phyloP scores from a whole-genome alignment of 2,329 filamentous ascomycete species.

The Nemania sp. region DNA sequence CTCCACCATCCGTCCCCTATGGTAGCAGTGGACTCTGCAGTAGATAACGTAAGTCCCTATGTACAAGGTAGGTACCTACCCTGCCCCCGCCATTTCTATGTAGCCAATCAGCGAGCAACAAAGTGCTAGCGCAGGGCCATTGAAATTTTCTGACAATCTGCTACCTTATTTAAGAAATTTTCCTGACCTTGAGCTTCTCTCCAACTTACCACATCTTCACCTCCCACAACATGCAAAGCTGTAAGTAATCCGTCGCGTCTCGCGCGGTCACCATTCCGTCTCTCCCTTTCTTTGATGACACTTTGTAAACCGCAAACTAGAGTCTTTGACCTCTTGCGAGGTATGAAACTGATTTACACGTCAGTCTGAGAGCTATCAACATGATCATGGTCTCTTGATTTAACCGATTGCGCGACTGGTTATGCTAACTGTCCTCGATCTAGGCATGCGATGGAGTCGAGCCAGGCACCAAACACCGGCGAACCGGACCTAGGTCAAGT shows the following conservation, averaged over 20 bases:
- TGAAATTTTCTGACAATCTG: conserved; percentile 25
- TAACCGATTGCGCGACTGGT: conserved; percentile 8
- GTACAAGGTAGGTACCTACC: neutral
- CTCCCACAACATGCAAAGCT: conserved; percentile 22
- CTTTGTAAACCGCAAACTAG: conserved; percentile 77
- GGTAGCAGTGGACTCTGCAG: too few relatives aligned
- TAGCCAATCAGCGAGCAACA: conserved; percentile 16
- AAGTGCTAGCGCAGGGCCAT: neutral
- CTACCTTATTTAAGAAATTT: conserved; percentile 19
- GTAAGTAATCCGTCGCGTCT: conserved; percentile 20
- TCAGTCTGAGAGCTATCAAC: conserved; percentile 82
- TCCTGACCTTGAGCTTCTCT: conserved; percentile 15
- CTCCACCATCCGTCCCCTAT: too few relatives aligned
- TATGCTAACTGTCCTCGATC: conserved; percentile 32
- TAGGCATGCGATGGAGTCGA: conserved; percentile 16
- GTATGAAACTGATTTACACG: conserved; percentile 90
- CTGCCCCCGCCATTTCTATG: neutral
- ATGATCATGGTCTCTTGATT: neutral
- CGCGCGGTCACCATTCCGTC: too few relatives aligned
- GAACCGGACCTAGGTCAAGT: conserved; percentile 4
- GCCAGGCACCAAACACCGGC: neutral
- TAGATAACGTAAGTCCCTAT: neutral
- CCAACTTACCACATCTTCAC: conserved; percentile 2
- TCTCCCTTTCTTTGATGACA: conserved; percentile 68
- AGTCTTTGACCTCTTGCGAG: conserved; percentile 83